A percentile compares a stretch with the other conserved stretches of the same genome.
These are phyloP conservation scores for Gremmenia infestans DNA, from an alignment of 2,329 filamentous ascomycete species.

Conservation along the genomic window DNA sequence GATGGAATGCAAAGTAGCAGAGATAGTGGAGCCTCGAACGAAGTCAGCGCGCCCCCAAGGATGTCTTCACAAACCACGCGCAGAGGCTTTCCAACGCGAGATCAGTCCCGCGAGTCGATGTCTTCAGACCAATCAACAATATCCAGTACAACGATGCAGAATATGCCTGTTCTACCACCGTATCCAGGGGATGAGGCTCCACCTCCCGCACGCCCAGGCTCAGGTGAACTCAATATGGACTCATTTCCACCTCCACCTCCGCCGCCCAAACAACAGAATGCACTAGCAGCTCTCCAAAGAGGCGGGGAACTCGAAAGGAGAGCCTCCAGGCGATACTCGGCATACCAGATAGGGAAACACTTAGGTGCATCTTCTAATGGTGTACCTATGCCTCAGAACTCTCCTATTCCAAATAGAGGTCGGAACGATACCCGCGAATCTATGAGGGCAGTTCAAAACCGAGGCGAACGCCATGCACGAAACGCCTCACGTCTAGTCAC, in stretches of 20 bases:
- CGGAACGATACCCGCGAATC: constrained; percentile 75
- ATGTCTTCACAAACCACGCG: constrained; percentile 31
- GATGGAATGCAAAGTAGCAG: constrained; percentile 18
- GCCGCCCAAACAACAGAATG: constrained; percentile 82
- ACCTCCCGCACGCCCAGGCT: constrained; percentile 40
- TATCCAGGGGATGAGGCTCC: constrained; percentile 59
- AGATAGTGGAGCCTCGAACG: constrained; percentile 19
- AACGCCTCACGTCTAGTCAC: constrained; percentile 38
- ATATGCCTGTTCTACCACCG: constrained; percentile 67
- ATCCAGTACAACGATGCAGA: constrained; percentile 73
- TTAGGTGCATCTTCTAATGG: constrained; percentile 75
- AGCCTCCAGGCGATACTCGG: constrained; percentile 88
- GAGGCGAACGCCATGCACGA: constrained; percentile 50
- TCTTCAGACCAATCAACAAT: constrained; percentile 59
- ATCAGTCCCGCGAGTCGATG: constrained; percentile 47
- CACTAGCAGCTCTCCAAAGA: constrained; percentile 82
- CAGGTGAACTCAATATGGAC: constrained; percentile 46
- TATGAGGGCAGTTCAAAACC: constrained; percentile 63
- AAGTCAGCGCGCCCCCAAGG: constrained; percentile 42
- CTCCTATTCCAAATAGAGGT: constrained; percentile 79
- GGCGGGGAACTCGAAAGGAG: constrained; percentile 88
- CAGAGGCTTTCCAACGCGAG: constrained; percentile 36
- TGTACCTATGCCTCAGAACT: constrained; percentile 78
- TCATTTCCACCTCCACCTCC: constrained; percentile 71
- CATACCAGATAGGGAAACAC: constrained; percentile 95